Conservation (phyloP, 306 rosid genomes). For the Lathyrus aphaca region DNA sequence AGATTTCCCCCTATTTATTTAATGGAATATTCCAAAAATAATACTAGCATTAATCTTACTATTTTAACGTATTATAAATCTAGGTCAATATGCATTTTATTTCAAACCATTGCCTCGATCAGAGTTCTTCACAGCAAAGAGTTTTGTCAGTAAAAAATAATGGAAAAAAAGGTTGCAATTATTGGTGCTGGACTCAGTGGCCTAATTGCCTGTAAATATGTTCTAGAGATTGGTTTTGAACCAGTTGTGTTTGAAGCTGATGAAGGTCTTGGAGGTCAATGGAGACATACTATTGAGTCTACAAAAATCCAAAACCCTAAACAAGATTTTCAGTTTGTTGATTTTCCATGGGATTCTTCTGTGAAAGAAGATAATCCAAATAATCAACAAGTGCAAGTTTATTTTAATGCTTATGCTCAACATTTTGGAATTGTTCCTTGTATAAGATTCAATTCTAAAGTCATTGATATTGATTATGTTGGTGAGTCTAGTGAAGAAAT, state of each 20-base stretch:
- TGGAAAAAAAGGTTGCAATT: conserved; percentile 51
- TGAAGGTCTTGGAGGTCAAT: conserved; percentile 52
- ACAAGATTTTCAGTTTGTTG: conserved; percentile 38
- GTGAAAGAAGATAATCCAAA: conserved; percentile 43
- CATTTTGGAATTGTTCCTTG: conserved; percentile 42
- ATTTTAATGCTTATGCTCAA: conserved; percentile 49
- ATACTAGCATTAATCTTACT: too few species aligned
- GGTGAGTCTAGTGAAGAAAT: conserved; percentile 30
- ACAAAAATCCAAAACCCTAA: conserved; percentile 53
- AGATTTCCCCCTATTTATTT: too few species aligned
- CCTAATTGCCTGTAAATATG: conserved; percentile 48
- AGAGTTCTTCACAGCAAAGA: too few species aligned
- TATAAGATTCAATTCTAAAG: conserved; percentile 53
- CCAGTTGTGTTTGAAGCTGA: conserved; percentile 57
- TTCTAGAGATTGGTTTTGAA: conserved; percentile 43
- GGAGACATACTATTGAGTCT: conserved; percentile 49
- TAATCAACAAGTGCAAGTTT: conserved; percentile 40
- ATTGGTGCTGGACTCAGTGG: conserved; percentile 63
- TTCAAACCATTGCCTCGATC: too few species aligned
- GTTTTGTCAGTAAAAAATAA: background rate
- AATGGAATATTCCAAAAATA: too few species aligned
- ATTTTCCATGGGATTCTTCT: conserved; percentile 61
- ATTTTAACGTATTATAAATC: too few species aligned
- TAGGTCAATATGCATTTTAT: too few species aligned
- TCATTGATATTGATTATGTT: conserved; percentile 47